Conservation (phyloP, 202 grass and related monocot species). For the Tripidium arundinaceum region DNA sequence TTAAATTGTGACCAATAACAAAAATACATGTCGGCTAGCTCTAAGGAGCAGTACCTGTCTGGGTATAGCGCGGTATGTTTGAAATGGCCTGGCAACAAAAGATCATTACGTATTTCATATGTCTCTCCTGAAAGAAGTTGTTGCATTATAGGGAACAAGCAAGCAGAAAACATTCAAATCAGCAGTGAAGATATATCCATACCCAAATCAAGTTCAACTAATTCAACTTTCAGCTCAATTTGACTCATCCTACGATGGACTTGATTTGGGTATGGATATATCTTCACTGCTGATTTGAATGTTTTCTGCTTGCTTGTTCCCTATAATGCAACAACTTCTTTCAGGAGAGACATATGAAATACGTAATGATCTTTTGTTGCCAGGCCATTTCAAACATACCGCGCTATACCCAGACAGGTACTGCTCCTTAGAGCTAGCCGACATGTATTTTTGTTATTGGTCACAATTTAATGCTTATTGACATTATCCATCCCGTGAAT, state of each 20-base stretch:
- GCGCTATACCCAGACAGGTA: slow-evolving; percentile 91
- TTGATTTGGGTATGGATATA: slow-evolving; percentile 69
- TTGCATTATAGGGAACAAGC: slow-evolving; percentile 30
- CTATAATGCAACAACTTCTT: slow-evolving; percentile 27
- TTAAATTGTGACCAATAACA: background rate
- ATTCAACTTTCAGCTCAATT: slow-evolving; percentile 67
- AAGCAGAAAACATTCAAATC: slow-evolving; percentile 12
- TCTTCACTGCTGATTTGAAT: background rate
- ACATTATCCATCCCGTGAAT: background rate
- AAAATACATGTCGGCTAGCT: background rate
- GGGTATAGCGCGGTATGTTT: slow-evolving; percentile 83
- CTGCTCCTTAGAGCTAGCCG: slow-evolving; percentile 17
- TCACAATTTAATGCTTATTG: slow-evolving; percentile 3
- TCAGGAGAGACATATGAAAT: slow-evolving; percentile 96
- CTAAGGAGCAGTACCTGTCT: slow-evolving; percentile 60
- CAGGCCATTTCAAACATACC: slow-evolving; percentile 84
- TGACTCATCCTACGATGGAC: slow-evolving; percentile 82
- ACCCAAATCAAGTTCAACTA: slow-evolving; percentile 94
- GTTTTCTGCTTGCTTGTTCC: slow-evolving; percentile 32
- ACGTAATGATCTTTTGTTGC: slow-evolving; percentile 95
- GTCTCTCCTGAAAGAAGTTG: slow-evolving; percentile 73
- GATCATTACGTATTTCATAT: slow-evolving; percentile 93
- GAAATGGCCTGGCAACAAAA: slow-evolving; percentile 93
- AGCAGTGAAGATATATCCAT: slow-evolving; percentile 30
- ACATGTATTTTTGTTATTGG: background rate